These are phyloP conservation scores for Haberlea rhodopensis DNA, from an alignment of 257 asterid genomes.

Conservation along the genomic window DNA sequence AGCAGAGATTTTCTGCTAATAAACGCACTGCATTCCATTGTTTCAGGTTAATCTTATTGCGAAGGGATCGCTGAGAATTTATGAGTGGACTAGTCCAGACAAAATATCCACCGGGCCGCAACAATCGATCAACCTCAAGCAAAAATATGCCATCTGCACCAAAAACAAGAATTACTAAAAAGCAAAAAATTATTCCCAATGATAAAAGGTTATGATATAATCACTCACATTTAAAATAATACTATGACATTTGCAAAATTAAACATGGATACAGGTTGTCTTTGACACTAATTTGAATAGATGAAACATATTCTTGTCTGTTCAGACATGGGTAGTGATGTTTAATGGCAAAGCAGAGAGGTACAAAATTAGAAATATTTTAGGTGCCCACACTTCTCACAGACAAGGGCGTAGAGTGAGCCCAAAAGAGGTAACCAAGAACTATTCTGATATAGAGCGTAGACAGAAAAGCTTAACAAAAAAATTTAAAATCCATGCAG, in stretches of 20 bases:
- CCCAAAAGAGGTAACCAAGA: background rate
- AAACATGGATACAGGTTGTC: background rate
- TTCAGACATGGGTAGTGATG: background rate
- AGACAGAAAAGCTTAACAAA: background rate
- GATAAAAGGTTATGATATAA: background rate
- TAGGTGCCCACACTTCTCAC: background rate
- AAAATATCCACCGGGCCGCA: constrained; percentile 98
- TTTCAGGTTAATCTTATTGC: constrained; percentile 69
- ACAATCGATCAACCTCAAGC: constrained; percentile 82
- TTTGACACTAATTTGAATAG: background rate
- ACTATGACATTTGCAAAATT: background rate
- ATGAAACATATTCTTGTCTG: background rate
- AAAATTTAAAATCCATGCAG: background rate
- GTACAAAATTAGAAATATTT: background rate
- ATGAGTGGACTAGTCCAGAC: constrained; percentile 95
- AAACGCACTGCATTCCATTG: constrained; percentile 74
- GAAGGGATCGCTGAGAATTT: constrained; percentile 68
- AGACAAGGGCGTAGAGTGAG: background rate
- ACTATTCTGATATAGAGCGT: background rate
- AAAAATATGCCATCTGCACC: constrained; percentile 74
- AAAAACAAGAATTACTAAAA: constrained; percentile 17
- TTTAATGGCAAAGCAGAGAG: background rate
- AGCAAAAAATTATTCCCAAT: background rate
- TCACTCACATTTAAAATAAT: background rate
- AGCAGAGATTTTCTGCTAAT: constrained; percentile 68